These are phyloP conservation scores for Adansonia rubrostipa DNA, from an alignment of 441 rosid genomes.

Conservation along the genomic window DNA sequence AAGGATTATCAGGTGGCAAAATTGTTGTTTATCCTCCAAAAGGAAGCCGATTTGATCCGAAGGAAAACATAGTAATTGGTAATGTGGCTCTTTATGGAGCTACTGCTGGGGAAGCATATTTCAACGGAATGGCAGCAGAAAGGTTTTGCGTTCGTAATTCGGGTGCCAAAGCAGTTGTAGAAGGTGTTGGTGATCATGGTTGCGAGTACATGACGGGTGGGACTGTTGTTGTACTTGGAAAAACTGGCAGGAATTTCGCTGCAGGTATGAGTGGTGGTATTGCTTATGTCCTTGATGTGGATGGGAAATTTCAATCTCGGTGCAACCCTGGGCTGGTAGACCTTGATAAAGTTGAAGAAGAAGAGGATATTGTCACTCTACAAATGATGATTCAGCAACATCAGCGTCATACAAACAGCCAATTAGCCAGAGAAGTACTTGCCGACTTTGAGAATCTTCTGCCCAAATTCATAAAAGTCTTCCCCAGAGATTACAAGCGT, in stretches of 20 bases:
- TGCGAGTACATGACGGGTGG: slow-evolving; percentile 99
- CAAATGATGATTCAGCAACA: slow-evolving; percentile 99
- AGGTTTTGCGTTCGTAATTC: slow-evolving; percentile 99
- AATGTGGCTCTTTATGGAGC: slow-evolving; percentile 99
- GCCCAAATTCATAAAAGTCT: slow-evolving; percentile 87
- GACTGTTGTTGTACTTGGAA: slow-evolving; percentile 93
- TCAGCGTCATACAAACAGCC: slow-evolving; percentile 90
- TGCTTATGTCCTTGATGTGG: slow-evolving; percentile 91
- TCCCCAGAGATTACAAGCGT: slow-evolving; percentile 98
- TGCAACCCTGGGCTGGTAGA: slow-evolving; percentile 95
- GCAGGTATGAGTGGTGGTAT: slow-evolving; percentile 99
- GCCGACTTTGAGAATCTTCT: slow-evolving; percentile 77
- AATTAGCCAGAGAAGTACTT: slow-evolving; percentile 86
- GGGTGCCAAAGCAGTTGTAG: slow-evolving; percentile 98
- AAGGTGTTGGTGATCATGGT: slow-evolving; percentile 99
- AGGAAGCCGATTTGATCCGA: slow-evolving; percentile 92
- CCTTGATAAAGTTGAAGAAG: slow-evolving; percentile 95
- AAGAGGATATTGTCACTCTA: slow-evolving; percentile 83
- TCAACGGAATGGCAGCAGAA: slow-evolving; percentile 99
- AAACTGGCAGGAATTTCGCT: slow-evolving; percentile 99
- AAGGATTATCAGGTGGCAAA: slow-evolving; percentile 99
- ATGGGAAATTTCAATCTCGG: slow-evolving; percentile 79
- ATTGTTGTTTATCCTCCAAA: slow-evolving; percentile 94
- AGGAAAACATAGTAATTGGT: slow-evolving; percentile 97
- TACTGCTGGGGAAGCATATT: slow-evolving; percentile 90